Base-by-base conservation (phyloP, 2,329 filamentous ascomycete genomes). In the Thyridium curvatum region DNA sequence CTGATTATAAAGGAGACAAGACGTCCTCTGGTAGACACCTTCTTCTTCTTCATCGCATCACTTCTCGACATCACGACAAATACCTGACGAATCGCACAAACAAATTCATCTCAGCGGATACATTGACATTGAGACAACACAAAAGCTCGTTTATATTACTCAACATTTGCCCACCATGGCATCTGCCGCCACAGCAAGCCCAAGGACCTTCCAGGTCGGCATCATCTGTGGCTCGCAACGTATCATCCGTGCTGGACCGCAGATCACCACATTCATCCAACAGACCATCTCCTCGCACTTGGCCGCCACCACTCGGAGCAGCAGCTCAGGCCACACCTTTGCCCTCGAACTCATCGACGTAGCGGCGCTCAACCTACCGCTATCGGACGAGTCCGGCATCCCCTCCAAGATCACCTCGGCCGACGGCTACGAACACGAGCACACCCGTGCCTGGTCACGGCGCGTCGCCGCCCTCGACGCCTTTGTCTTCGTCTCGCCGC, bases 391-490 rank as follows among this genome's bases (percentile, higher is more conserved):
- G 47, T 46, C 54, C 10, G 50, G 48, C 37, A 45, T 60, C 28
- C 60, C 60, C 1, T 46, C 50, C 16, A 47, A 51, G 40, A 50
- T 61, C 34, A 47, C 46, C 2, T 34, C 42, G n/a, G 42, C 53
- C 9, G 50, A 47, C 7, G 51, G 52, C 29, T 63, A 59, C 49
- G 45, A 40, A 4, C 49, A 59, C 41, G 49, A 58, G 35, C 58
- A 61, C 50, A 58, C 56, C 32, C 54, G 54, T 14, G 44, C 45
- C n/a, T 65, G 63, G 61, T 55, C 53, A 16, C 48, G 46, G 2
- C 48, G 48, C 31, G 51, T 65, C 26, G 32, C 48, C 1, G 39
- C 50, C 13, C 53, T 57, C 29, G 52, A 61, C 39, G 61, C 43
- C 29, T 64, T 61, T 38, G 48, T 53, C 15, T 47, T 54, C 38